These are phyloP conservation scores for Colletotrichum australisinense DNA, from an alignment of 2,329 filamentous ascomycete species.

Conservation along the genomic window DNA sequence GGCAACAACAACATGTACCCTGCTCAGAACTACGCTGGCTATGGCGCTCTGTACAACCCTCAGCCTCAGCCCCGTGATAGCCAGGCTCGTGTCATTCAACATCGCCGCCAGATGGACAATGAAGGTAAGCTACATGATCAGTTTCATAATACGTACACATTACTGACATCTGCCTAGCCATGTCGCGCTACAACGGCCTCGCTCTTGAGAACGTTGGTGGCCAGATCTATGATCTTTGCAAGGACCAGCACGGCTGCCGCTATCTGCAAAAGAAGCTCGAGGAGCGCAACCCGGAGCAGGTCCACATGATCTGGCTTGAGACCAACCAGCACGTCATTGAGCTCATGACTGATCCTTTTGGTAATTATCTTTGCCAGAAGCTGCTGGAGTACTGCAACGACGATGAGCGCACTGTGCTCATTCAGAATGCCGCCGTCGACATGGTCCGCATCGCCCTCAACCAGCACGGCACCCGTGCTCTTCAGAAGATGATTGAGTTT, in stretches of 20 bases:
- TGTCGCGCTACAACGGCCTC: slow-evolving; percentile 86
- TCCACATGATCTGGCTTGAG: slow-evolving; percentile 94
- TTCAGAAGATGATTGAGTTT: slow-evolving; percentile 99
- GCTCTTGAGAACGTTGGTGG: slow-evolving; percentile 84
- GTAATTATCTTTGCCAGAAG: slow-evolving; percentile 99
- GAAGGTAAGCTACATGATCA: slow-evolving; percentile 64
- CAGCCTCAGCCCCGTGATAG: slow-evolving; percentile 74
- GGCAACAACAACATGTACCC: slow-evolving; percentile 57
- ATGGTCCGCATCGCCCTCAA: slow-evolving; percentile 96
- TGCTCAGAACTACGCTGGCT: slow-evolving; percentile 68
- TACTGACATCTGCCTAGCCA: slow-evolving; percentile 58
- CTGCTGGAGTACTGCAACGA: slow-evolving; percentile 95
- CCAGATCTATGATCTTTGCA: slow-evolving; percentile 91
- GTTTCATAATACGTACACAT: background rate
- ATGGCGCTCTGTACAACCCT: slow-evolving; percentile 62
- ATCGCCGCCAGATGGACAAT: slow-evolving; percentile 78
- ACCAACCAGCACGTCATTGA: slow-evolving; percentile 95
- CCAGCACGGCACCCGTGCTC: slow-evolving; percentile 93
- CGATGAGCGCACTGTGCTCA: slow-evolving; percentile 91
- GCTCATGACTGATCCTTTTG: slow-evolving; percentile 98
- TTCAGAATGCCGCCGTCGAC: slow-evolving; percentile 87
- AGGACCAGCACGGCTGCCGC: slow-evolving; percentile 97
- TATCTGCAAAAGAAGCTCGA: slow-evolving; percentile 98
- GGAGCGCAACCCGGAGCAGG: slow-evolving; percentile 83
- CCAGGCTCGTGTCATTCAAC: slow-evolving; percentile 80